phyloP scores from a whole-genome alignment of 139 green algal genomes.

The Dunaliella sp. region DNA sequence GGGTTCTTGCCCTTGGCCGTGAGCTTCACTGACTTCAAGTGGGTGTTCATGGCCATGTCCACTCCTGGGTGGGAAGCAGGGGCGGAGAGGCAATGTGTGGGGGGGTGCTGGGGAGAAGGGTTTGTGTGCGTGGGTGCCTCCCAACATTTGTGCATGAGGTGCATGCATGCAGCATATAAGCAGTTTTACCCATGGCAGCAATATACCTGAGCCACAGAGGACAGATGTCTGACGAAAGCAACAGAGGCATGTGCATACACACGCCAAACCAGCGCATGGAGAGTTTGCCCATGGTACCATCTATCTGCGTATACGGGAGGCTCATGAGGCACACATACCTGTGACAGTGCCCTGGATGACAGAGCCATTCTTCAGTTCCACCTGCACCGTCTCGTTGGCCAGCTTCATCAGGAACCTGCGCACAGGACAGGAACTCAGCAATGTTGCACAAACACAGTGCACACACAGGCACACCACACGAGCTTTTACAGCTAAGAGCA shows the following conservation, averaged over 20 bases:
- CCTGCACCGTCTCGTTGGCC: slow-evolving; percentile 94
- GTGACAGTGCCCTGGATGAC: slow-evolving; percentile 93
- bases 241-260: too few relatives aligned
- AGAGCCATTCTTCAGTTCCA: slow-evolving; percentile 99
- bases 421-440: not conserved
- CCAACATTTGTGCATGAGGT: too few relatives aligned
- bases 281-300: too few relatives aligned
- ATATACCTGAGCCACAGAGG: too few relatives aligned
- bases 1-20: slow-evolving; percentile 90
- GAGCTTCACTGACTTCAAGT: slow-evolving; percentile 96
- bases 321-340: slow-evolving; percentile 48
- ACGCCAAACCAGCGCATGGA: not conserved
- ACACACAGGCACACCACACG: not conserved
- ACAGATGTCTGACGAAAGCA: too few relatives aligned
- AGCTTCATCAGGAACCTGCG: slow-evolving; percentile 98
- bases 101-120: too few relatives aligned
- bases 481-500: not conserved
- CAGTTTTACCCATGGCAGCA: too few relatives aligned
- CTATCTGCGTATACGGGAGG: not conserved
- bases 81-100: too few relatives aligned
- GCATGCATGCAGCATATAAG: too few relatives aligned
- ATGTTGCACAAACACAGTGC: not conserved
- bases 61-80: too few relatives aligned
- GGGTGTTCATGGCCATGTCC: slow-evolving; percentile 99
- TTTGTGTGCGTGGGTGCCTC: too few relatives aligned